Evolutionary conservation across 2,329 filamentous ascomycete genomes (phyloP).

Genomic region (Colletotrichum euphorbiae): DNA sequence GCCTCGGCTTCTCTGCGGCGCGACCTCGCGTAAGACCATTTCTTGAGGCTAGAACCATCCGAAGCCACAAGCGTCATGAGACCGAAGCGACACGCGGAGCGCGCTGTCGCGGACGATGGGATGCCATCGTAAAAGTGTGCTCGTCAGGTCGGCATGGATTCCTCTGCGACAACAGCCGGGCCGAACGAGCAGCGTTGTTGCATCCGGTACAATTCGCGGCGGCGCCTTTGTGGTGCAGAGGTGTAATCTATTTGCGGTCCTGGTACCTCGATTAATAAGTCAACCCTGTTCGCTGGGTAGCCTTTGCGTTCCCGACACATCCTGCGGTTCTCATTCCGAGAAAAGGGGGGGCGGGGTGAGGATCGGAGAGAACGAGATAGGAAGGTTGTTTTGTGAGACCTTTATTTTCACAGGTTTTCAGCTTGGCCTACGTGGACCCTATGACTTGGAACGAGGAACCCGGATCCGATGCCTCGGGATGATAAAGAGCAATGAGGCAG

Average conservation of each 20-base stretch:
- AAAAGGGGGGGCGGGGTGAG: slow-evolving; percentile 13
- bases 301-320: not conserved
- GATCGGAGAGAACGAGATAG: slow-evolving; percentile 3
- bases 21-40: too few species aligned
- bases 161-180: not conserved
- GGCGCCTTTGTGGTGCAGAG: not conserved
- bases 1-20: slow-evolving; percentile 21
- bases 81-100: not conserved
- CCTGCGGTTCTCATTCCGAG: not conserved
- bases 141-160: not conserved
- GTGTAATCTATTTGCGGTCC: not conserved
- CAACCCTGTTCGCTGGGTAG: slow-evolving; percentile 13
- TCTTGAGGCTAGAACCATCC: not conserved
- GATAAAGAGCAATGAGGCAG: not conserved
- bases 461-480: not conserved
- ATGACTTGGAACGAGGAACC: not conserved
- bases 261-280: not conserved
- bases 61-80: slow-evolving; percentile 9
- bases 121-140: not conserved
- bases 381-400: slow-evolving; percentile 18
- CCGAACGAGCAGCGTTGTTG: slow-evolving; percentile 23
- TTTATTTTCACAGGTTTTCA: not conserved
- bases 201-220: slow-evolving; percentile 23
- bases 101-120: not conserved
- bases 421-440: not conserved